Percentiles rank a stretch among this genome's conserved stretches.
These are phyloP conservation scores for Mycocentrospora acerina DNA, from an alignment of 2,329 filamentous ascomycete genomes.

Conservation along the genomic window DNA sequence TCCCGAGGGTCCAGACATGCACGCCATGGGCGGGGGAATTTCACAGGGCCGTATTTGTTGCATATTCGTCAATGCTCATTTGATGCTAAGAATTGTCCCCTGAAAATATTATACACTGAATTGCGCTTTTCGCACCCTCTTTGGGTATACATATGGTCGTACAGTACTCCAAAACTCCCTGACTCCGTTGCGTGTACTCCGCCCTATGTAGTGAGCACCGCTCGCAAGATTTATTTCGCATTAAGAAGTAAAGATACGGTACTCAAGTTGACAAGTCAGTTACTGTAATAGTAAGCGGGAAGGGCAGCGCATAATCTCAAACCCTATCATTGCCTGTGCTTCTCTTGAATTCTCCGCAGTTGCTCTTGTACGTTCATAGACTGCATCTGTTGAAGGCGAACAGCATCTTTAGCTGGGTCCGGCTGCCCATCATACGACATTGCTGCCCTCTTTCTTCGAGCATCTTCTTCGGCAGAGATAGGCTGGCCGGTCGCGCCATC, in stretches of 20 bases:
- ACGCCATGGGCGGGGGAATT: too few relatives aligned
- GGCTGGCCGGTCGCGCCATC: conserved; percentile 70
- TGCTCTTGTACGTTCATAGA: conserved; percentile 77
- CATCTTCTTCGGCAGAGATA: conserved; percentile 71
- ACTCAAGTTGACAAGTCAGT: too few relatives aligned
- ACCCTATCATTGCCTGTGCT: conserved; percentile 34
- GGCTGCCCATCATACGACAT: conserved; percentile 65
- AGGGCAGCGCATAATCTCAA: not conserved
- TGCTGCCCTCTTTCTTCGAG: conserved; percentile 74
- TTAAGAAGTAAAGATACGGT: conserved; percentile 1
- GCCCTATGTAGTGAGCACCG: conserved; percentile 11
- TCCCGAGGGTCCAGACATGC: not conserved
- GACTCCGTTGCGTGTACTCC: conserved; percentile 22
- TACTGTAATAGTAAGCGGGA: not conserved
- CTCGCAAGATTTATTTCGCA: not conserved
- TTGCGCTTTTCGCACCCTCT: conserved; percentile 4
- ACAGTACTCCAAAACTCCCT: conserved; percentile 10
- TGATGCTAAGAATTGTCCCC: conserved; percentile 1
- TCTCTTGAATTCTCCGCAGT: conserved; percentile 68
- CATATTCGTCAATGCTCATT: conserved; percentile 2
- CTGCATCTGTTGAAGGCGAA: conserved; percentile 55
- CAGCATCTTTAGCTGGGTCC: conserved; percentile 59
- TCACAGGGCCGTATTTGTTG: not conserved
- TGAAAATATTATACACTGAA: conserved; percentile 6
- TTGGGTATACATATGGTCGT: conserved; percentile 9